Conservation (phyloP, 176 grass and related monocot genomes). For the Guadua angustifolia region DNA sequence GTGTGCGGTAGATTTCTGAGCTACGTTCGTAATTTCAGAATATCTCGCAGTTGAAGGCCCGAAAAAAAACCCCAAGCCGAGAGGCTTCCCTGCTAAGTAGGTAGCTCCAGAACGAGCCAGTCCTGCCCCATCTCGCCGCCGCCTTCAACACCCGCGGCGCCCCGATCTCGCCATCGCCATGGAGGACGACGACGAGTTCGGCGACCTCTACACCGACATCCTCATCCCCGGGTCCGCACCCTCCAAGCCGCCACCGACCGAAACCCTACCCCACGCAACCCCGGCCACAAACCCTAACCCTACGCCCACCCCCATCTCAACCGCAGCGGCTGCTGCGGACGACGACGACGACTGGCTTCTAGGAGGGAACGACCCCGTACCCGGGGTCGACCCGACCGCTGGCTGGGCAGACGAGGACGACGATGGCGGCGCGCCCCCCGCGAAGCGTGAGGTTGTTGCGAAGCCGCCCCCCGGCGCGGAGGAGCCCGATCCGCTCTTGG, state of each 20-base stretch:
- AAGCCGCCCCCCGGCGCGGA: slow-evolving; percentile 27
- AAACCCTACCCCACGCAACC: background rate
- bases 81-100: slow-evolving; percentile 8
- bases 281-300: slow-evolving; percentile 44
- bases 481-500: slow-evolving; percentile 55
- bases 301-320: background rate
- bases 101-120: background rate
- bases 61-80: background rate
- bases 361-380: slow-evolving; percentile 49
- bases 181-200: slow-evolving; percentile 98
- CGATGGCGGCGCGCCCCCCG: slow-evolving; percentile 6
- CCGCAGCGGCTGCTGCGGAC: background rate
- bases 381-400: slow-evolving; percentile 59
- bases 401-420: slow-evolving; percentile 79
- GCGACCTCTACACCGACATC: slow-evolving; percentile 94
- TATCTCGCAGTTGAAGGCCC: background rate
- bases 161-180: slow-evolving; percentile 51
- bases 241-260: slow-evolving; percentile 19
- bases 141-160: slow-evolving; percentile 23
- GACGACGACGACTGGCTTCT: slow-evolving; percentile 80
- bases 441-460: slow-evolving; percentile 48
- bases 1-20: no score
- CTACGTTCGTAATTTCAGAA: background rate
- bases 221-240: slow-evolving; percentile 31
- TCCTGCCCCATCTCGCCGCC: slow-evolving; percentile 37